Conservation (phyloP, 176 grass and related monocot genomes). For the Triticum turgidum region DNA sequence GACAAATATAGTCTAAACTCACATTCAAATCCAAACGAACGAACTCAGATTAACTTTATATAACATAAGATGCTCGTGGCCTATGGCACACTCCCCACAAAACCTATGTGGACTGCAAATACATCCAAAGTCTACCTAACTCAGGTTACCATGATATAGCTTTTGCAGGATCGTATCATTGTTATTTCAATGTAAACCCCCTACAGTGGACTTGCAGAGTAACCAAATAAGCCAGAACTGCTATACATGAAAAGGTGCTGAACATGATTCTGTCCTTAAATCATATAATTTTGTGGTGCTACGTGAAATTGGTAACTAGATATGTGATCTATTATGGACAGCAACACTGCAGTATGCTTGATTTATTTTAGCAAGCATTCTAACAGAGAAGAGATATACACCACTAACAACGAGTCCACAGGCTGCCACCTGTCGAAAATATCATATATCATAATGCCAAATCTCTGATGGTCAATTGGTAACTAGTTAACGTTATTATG, state of each 20-base stretch:
- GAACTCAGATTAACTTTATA: not conserved
- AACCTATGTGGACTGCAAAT: not conserved
- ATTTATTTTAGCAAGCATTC: not conserved
- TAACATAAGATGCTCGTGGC: not conserved
- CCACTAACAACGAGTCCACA: not conserved
- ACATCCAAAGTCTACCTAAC: not conserved
- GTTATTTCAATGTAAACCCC: not conserved
- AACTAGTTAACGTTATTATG: not conserved
- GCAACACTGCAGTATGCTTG: not conserved
- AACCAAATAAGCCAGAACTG: not conserved
- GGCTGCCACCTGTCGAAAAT: slow-evolving; percentile 3
- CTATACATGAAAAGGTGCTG: not conserved
- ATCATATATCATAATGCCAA: not conserved
- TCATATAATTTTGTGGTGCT: slow-evolving; percentile 1
- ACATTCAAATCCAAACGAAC: not conserved
- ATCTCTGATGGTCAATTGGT: not conserved
- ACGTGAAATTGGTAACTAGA: not conserved
- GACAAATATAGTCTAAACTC: not conserved
- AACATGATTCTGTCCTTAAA: not conserved
- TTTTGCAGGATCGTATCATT: not conserved
- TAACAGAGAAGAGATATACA: not conserved
- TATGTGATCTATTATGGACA: not conserved
- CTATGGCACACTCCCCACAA: not conserved
- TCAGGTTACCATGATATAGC: not conserved
- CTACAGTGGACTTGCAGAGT: not conserved